Conservation (phyloP, 176 grass and related monocot species). For the Oryza officinalis region DNA sequence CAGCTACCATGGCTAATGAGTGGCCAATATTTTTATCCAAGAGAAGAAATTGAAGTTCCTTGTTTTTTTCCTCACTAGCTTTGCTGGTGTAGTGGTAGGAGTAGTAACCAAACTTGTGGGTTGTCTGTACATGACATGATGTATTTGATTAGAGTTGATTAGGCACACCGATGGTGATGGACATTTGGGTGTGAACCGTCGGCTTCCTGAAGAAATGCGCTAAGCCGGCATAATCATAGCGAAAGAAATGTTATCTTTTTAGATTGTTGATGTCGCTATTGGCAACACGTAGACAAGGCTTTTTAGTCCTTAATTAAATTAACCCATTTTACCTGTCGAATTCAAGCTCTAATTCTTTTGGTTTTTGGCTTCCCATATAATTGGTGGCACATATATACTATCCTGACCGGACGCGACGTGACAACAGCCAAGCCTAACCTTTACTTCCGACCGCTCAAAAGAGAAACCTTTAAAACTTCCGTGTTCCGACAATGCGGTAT, state of each 20-base stretch:
- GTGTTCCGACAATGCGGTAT: not conserved
- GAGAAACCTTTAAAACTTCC: no score
- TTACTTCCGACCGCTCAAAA: not conserved
- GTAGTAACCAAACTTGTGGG: not conserved
- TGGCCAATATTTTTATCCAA: not conserved
- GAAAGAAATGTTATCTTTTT: not conserved
- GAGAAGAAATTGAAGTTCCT: not conserved
- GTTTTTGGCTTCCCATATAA: not conserved
- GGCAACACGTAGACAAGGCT: not conserved
- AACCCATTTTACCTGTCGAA: not conserved
- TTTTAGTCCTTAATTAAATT: not conserved
- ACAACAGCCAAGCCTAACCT: not conserved
- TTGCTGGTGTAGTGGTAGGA: not conserved
- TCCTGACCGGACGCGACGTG: not conserved
- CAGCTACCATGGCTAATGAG: not conserved
- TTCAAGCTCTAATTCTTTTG: not conserved
- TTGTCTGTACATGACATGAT: not conserved
- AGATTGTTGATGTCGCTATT: not conserved
- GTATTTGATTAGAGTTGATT: not conserved
- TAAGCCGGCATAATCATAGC: not conserved
- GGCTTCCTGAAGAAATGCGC: not conserved
- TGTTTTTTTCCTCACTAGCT: not conserved
- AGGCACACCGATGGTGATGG: not conserved
- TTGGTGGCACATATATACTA: no score
- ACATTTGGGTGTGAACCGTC: not conserved